Evolutionary conservation across 1,139 yeast species (phyloP), one percentile per base, ranked within the genome.

Genomic region (Saccharomyces hybrid): DNA sequence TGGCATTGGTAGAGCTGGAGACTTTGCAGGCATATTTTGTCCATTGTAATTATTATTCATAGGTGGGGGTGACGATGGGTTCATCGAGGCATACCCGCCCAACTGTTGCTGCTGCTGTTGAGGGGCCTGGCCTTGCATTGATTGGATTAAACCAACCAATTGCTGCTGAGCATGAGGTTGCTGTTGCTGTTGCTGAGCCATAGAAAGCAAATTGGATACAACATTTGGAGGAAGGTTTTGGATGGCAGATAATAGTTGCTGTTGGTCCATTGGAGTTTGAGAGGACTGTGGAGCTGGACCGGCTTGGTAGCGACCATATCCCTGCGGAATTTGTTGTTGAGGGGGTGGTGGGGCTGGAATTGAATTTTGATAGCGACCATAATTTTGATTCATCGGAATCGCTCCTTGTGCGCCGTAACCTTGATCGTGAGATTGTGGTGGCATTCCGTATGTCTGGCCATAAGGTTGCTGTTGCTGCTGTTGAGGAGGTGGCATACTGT

Each of bases 151-250:
- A 14, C 67, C 67, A n/a, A 66, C 57, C 46, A 60, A 57, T 53
- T 62, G 67, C 51, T 64, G 69, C 28, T 62, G 69, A 41, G 51
- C 46, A 23, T 51, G 68, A 13, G 58, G 70, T 51, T 64, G 73
- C 48, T 67, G 72, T 32, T 66, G 69, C 52, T 66, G 73, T 54
- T 70, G 72, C 50, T 73, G 73, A 1, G 75, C 76, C 54, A 78
- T 64, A 1, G 76, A 66, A 41, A 81, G 65, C 62, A 81, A 72
- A 60, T 70, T 78, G 52, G 81, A 82, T 56, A 81, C 73, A 16
- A 82, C 75, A 47, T 73, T 71, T 9, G 83, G 83, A 55, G 81
- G 82, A 59, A 81, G 67, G 50, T 72, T 75, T 63, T 79, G 82
- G 52, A 81, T 63, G 1, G 75, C 73, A 47, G 70, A 64, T 13